Evolutionary conservation across 2,329 filamentous ascomycete genomes (phyloP), one percentile per base, ranked within the genome.

Genomic region (Neobulgaria alba): DNA sequence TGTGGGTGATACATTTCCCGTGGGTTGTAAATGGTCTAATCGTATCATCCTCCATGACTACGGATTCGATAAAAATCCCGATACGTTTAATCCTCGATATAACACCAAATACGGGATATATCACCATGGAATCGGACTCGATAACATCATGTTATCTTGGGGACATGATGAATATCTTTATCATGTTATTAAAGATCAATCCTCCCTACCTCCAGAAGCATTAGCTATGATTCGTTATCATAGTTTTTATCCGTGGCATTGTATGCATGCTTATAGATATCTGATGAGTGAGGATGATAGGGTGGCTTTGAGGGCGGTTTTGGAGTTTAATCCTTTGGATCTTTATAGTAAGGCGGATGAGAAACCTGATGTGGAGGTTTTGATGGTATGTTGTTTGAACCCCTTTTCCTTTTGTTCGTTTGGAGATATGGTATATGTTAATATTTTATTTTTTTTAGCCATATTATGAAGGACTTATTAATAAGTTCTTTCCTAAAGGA

Each of bases 141-240:
- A 92, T 60, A 90, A 89, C 54, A 69, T 94, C 52, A 89, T 94
- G 82, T 73, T 95, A 45, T 85, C 78, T 51, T 95, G 88, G 87
- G 88, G 88, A 33, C 85, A 90, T 61, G 85, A 90, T 60, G 85
- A 90, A 67, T 89, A 88, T 63, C 70, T 90, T 34, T 95, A 94
- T 69, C 80, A 87, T 57, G 80, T 94, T 46, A 78, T 85, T 64
- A 88, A 87, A 68, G 81, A 84, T 48, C 87, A 94, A 69, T 82
- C 75, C 36, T 82, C 69, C 0, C 71, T 95, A 32, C 88, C 88
- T 0, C 71, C 74, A 34, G 87, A 94, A 71, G 84, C 82, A 0
- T 72, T 95, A 9, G 88, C 87, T 46, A 94, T 95, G 85, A 92
- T 95, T 61, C 38, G 88, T 41, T 94, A 93, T 65, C 88, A 95